These are phyloP conservation scores for Picocystis salinarum DNA, from an alignment of 139 green algal species.

Conservation along the genomic window DNA sequence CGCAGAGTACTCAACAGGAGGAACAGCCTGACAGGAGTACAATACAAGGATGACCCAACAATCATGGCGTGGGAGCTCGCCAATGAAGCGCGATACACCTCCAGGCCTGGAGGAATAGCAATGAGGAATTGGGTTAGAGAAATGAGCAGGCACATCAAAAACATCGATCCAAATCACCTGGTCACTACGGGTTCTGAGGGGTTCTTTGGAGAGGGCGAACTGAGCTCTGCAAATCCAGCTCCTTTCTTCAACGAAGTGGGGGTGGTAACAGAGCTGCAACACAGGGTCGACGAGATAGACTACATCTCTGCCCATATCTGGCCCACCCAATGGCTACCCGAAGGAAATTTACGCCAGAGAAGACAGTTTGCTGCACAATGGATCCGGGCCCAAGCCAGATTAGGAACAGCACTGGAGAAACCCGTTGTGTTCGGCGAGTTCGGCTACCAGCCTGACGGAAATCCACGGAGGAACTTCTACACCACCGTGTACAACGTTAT, in stretches of 20 bases:
- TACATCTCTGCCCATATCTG: constrained; percentile 23
- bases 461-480: too few species aligned
- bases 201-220: constrained; percentile 11
- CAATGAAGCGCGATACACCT: constrained; percentile 37
- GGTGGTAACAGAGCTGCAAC: constrained; percentile 17
- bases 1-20: constrained; percentile 11
- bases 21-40: constrained; percentile 30
- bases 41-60: constrained; percentile 40
- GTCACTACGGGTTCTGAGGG: constrained; percentile 44
- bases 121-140: constrained; percentile 23
- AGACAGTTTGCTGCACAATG: too few species aligned
- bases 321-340: constrained; percentile 19
- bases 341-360: too few species aligned
- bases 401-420: too few species aligned
- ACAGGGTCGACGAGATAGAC: constrained; percentile 11
- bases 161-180: constrained; percentile 44
- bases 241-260: constrained; percentile 6
- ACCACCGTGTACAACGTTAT: too few species aligned
- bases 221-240: too few species aligned
- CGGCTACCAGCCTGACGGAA: too few species aligned
- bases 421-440: too few species aligned
- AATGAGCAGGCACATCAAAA: constrained; percentile 26
- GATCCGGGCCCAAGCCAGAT: too few species aligned
- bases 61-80: constrained; percentile 40
- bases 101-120: constrained; percentile 13